phyloP scores from a whole-genome alignment of 2,329 filamentous ascomycete genomes.

The Colletotrichum somersetense region DNA sequence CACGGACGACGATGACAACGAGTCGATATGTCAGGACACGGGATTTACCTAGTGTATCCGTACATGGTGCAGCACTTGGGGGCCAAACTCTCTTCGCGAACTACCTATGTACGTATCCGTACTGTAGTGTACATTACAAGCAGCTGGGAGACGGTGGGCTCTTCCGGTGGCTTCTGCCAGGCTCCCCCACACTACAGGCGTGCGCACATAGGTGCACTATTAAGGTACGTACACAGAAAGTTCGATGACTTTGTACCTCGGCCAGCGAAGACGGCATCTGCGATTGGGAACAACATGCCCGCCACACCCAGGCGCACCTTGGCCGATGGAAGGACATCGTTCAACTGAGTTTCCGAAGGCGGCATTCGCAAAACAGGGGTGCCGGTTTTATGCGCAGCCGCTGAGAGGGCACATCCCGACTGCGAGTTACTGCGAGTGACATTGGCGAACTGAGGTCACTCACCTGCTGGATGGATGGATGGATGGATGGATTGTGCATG shows the following conservation, averaged over 20 bases:
- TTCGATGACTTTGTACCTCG: too few species aligned
- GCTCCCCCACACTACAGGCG: background rate
- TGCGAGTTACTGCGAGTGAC: conserved; percentile 9
- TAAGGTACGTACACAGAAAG: background rate
- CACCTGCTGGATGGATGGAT: too few species aligned
- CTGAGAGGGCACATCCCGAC: conserved; percentile 5
- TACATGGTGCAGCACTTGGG: background rate
- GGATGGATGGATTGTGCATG: too few species aligned
- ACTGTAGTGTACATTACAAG: background rate
- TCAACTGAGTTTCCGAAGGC: background rate
- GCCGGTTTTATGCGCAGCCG: background rate
- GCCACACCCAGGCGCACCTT: background rate
- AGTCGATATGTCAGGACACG: background rate
- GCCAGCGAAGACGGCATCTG: background rate
- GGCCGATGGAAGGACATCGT: background rate
- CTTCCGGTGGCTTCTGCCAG: background rate
- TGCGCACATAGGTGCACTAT: too few species aligned
- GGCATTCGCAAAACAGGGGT: background rate
- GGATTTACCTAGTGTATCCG: background rate
- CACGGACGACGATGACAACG: background rate
- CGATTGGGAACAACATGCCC: background rate
- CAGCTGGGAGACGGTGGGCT: background rate
- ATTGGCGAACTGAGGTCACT: conserved; percentile 4
- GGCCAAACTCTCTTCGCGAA: background rate
- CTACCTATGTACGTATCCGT: too few species aligned